Percentiles rank a stretch among this genome's conserved stretches.
phyloP scores from a whole-genome alignment of 345 rosid species.

The Atalantia buxifolia region DNA sequence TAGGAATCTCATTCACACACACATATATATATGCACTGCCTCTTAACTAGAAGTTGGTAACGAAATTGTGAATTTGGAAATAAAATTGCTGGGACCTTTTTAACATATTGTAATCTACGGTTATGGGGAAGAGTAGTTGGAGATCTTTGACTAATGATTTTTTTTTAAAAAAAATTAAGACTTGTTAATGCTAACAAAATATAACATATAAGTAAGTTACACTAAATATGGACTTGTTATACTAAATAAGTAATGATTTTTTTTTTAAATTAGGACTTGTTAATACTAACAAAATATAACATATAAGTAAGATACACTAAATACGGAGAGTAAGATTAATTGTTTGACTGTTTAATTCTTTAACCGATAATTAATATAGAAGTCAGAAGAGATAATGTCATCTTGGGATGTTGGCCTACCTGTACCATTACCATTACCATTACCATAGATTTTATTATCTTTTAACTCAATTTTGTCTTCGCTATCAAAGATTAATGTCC shows the following conservation, averaged over 20 bases:
- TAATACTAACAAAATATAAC: not conserved
- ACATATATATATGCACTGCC: not conserved
- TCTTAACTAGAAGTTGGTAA: not conserved
- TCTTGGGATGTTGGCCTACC: too few relatives aligned
- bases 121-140: not conserved
- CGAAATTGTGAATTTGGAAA: not conserved
- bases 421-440: too few relatives aligned
- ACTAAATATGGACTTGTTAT: not conserved
- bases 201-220: not conserved
- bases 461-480: too few relatives aligned
- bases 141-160: not conserved
- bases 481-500: too few relatives aligned
- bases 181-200: not conserved
- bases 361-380: too few relatives aligned
- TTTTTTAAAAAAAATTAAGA: not conserved
- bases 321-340: not conserved
- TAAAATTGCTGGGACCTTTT: not conserved
- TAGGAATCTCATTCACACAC: not conserved
- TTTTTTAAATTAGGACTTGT: not conserved
- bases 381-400: too few relatives aligned
- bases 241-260: not conserved
- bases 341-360: too few relatives aligned
- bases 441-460: too few relatives aligned
- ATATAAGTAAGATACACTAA: not conserved
- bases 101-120: not conserved